phyloP scores from a whole-genome alignment of 805 yeast genomes.

The Vanderwaltozyma polyspora region DNA sequence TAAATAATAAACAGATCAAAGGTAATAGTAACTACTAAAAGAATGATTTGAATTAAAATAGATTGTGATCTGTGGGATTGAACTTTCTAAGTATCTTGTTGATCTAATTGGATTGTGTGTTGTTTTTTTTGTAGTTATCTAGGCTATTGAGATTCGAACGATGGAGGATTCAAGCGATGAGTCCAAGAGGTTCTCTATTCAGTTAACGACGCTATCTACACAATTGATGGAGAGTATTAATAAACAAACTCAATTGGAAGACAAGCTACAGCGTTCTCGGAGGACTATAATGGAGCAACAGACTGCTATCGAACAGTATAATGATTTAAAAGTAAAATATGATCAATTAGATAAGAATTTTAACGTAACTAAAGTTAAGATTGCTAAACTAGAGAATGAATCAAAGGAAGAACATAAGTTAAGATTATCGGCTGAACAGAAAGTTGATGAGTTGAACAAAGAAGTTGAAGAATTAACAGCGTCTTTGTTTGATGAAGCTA shows the following conservation, averaged over 20 bases:
- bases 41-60: too few relatives aligned
- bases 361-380: conserved; percentile 12
- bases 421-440: conserved; percentile 44
- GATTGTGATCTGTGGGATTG: too few relatives aligned
- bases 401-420: conserved; percentile 24
- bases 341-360: conserved; percentile 25
- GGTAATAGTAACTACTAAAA: too few relatives aligned
- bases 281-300: conserved; percentile 20
- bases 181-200: conserved; percentile 37
- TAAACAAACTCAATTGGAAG: conserved; percentile 46
- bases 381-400: conserved; percentile 25
- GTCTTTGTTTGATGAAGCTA: conserved; percentile 73
- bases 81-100: too few relatives aligned
- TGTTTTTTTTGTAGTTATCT: too few relatives aligned
- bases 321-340: conserved; percentile 25
- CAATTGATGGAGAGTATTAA: conserved; percentile 50
- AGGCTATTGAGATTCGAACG: too few relatives aligned
- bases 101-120: too few relatives aligned
- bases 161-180: too few relatives aligned
- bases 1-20: too few relatives aligned
- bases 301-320: conserved; percentile 15
- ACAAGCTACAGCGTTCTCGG: conserved; percentile 34
- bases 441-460: conserved; percentile 46
- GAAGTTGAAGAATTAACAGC: conserved; percentile 77
- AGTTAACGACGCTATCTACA: conserved; percentile 47